Base-by-base conservation (phyloP, 768 basidiomycete genomes). In the Aureoboletus auriporus region DNA sequence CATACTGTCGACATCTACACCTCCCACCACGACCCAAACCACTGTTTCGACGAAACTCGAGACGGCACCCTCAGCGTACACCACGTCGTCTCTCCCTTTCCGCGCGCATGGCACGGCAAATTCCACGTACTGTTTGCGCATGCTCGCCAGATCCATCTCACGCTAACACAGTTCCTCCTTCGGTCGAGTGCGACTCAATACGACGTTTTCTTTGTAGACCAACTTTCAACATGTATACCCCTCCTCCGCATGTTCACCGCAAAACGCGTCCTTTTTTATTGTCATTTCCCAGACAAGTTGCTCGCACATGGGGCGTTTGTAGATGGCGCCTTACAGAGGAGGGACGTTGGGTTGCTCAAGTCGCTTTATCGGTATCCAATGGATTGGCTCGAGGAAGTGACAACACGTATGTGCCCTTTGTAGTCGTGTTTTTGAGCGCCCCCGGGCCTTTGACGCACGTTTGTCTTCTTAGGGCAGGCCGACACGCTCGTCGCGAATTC, bases 261-360 rank as follows among this genome's bases (percentile, higher is more conserved):
- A 17, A 89, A 80, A n/a, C 82, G 91, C 2, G 89, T 95, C 28
- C 85, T 98, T 16, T 98, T 97, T 68, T 98, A 99, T 65, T 95
- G 93, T 56, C 96, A 98, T 65, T 98, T 99, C 56, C 96, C 95
- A 0, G 95, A 99, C 70, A 95, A 95, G 66, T 74, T 98, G 1
- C 77, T 97, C 26, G 82, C 86, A 6, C 79, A 81, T 52, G 88
- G 88, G 0, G 81, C 68, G 5, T 66, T 77, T 59, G 75, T 82
- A 0, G 81, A 86, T 44, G 83, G 79, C 11, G 66, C 71, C 46
- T 58, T 67, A 37, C 65, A 62, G 34, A 75, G 64, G 58, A 72
- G 63, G 42, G 70, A 69, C 3, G 67, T 69, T 0, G 64, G 78
- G 16, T 30, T 84, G 3, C 56, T 95, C 57, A 92, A 92, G 67